Base-by-base conservation (phyloP, 2,329 filamentous ascomycete species). In the Botryosphaeria agaves region DNA sequence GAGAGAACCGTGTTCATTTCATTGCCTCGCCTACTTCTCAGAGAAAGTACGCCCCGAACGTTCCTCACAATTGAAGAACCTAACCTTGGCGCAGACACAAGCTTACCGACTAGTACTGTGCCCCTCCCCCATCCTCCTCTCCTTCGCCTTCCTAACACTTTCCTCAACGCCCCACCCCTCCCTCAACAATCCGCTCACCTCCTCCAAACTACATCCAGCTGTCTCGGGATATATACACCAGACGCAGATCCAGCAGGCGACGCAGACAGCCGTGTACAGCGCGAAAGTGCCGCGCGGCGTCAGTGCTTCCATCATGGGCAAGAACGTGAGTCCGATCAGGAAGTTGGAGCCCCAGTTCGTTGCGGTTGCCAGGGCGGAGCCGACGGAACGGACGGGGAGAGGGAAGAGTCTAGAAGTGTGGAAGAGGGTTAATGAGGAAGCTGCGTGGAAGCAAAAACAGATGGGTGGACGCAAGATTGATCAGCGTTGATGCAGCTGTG, bases 271-370 rank as follows among this genome's bases (percentile, higher is more conserved):
- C 0, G 77, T 77, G 53, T 94, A 95, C n/a, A 78, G 51, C 1
- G 70, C 65, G 58, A 95, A 94, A 0, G 84, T 91, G 59, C 72
- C 76, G 5, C 66, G 61, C 1, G 83, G 76, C 5, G 70, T 76
- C 38, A 92, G 47, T 7, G 61, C 53, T 36, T 85, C 72, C 77
- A 93, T 84, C 62, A 94, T 67, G 0, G 83, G 83, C 43, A 95
- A 49, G 44, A 95, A 95, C 0, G 82, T 89, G 36, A 92, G 56
- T 0, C 84, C 85, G 1, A 94, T 66, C 12, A 89, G 51, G 35
- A 91, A 89, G 49, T 95, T 95, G 15, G 77, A 74, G 3, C 66
- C 69, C 87, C 87, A 95, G 46, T 79, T 94, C 5, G 81, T 91
- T 4, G 75, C 76, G 5, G 85, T 87, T 2, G 77, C 69, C 4